A percentile compares a stretch with the other conserved stretches of the same genome.
Evolutionary conservation across 352 stramenopile genomes (phyloP).

Genomic region (Phytophthora lateralis): DNA sequence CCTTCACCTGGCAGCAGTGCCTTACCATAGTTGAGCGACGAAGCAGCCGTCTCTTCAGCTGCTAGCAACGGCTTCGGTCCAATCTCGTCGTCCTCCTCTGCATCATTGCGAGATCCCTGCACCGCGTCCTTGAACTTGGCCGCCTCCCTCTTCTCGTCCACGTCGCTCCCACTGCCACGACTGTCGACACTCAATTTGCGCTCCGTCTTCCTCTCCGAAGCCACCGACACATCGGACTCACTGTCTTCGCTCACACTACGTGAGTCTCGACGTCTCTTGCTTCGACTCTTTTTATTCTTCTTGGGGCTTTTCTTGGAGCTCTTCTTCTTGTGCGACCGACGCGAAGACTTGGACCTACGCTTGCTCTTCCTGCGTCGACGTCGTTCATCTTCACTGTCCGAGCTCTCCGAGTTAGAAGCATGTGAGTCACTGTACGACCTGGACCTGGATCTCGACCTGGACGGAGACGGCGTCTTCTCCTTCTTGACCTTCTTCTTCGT

Average conservation of each 20-base stretch:
- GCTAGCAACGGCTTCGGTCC: slow-evolving; percentile 78
- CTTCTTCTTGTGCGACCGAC: slow-evolving; percentile 47
- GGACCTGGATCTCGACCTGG: slow-evolving; percentile 21
- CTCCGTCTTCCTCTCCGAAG: slow-evolving; percentile 32
- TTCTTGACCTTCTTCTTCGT: slow-evolving; percentile 59
- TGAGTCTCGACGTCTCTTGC: slow-evolving; percentile 30
- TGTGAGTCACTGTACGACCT: slow-evolving; percentile 32
- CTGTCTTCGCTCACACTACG: slow-evolving; percentile 33
- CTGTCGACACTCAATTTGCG: slow-evolving; percentile 21
- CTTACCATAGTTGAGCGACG: slow-evolving; percentile 90
- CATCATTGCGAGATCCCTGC: slow-evolving; percentile 59
- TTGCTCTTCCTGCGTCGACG: slow-evolving; percentile 46
- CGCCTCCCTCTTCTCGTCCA: slow-evolving; percentile 76
- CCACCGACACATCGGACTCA: slow-evolving; percentile 32
- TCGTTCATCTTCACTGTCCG: slow-evolving; percentile 40
- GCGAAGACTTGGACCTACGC: slow-evolving; percentile 40
- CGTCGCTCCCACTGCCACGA: slow-evolving; percentile 7
- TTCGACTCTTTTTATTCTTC: slow-evolving; percentile 40
- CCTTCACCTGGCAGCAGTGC: slow-evolving; percentile 94
- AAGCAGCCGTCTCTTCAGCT: slow-evolving; percentile 50
- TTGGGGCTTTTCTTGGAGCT: slow-evolving; percentile 34
- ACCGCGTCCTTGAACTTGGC: slow-evolving; percentile 90
- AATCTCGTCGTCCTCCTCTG: slow-evolving; percentile 89
- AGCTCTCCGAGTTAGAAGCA: slow-evolving; percentile 34
- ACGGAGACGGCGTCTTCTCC: slow-evolving; percentile 31